A percentile compares a stretch with the other conserved stretches of the same genome.
phyloP scores from a whole-genome alignment of 257 asterid species.

The Capsicum chinense region DNA sequence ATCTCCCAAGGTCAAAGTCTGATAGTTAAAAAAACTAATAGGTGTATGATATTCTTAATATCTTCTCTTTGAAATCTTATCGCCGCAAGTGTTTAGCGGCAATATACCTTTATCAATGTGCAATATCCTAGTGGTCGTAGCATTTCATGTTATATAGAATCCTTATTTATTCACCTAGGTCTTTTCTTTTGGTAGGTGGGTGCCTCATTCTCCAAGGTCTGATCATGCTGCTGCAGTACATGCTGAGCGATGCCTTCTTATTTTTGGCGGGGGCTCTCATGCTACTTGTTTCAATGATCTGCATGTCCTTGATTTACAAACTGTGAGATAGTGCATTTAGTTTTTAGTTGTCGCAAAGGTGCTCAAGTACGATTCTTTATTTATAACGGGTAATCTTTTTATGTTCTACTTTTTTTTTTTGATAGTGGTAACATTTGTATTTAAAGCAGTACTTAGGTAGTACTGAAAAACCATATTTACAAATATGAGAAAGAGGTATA shows the following conservation, averaged over 20 bases:
- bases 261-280: slow-evolving; percentile 98
- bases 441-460: too few species aligned
- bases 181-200: slow-evolving; percentile 59
- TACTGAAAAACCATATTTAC: too few species aligned
- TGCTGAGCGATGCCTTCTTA: slow-evolving; percentile 94
- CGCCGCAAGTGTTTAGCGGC: slow-evolving; percentile 19
- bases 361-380: background rate
- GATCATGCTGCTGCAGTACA: slow-evolving; percentile 99
- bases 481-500: too few species aligned
- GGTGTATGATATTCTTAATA: background rate
- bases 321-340: slow-evolving; percentile 59
- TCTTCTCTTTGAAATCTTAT: background rate
- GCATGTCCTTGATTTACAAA: slow-evolving; percentile 95
- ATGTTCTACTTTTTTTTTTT: slow-evolving; percentile 31
- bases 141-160: background rate
- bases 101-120: slow-evolving; percentile 3
- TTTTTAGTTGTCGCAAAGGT: slow-evolving; percentile 30
- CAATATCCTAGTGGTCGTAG: background rate
- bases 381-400: slow-evolving; percentile 20
- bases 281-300: slow-evolving; percentile 96
- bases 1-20: background rate
- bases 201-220: slow-evolving; percentile 94
- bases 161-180: background rate
- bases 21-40: background rate
- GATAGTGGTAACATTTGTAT: too few species aligned